Evolutionary conservation across 306 rosid species (phyloP), one percentile per base, ranked within the genome.

Genomic region (Oemleria cerasiformis): DNA sequence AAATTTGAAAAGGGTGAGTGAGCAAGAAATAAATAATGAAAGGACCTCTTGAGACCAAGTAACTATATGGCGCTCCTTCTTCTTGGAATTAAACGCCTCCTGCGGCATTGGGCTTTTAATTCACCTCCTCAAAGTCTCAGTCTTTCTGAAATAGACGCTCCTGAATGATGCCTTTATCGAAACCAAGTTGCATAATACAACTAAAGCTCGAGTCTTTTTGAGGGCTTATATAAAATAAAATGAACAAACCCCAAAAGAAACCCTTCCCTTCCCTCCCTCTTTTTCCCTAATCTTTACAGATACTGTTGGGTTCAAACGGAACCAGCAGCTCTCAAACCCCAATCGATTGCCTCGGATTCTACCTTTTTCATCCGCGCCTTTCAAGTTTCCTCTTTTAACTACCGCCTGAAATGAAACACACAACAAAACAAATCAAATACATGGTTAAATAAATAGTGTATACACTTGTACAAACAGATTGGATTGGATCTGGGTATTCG

Each of bases 21-120:
- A n/a, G 30, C 23, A 34, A 51, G 23, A 5, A 25, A 39, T 45
- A 67, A 13, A 13, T 34, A 51, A 59, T 68, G 71, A 59, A 65
- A 30, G 66, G 47, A 91, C 99, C 99, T 95, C 88, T 84, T 89
- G 96, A 82, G 84, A 85, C 99, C 99, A 95, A 34, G 93, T 84
- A 69, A 95, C 99, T 71, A 95, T 95, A 81, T 88, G 99, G 68
- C 97, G 96, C 91, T 95, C 99, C 96, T 95, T 95, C 97, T 94
- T 94, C 96, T 86, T 89, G 53, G 90, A 80, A 72, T 91, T 96
- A 48, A 92, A 81, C 78, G 82, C 83, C 88, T 87, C 80, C 87
- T 87, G 94, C 45, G 47, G 25, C 97, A 94, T 94, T 77, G 78
- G 70, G 75, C 79, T 83, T 82, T 74, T 63, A 78, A 61, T 59